Conservation (phyloP, 805 yeast species). For the Pichia membranifaciens region DNA sequence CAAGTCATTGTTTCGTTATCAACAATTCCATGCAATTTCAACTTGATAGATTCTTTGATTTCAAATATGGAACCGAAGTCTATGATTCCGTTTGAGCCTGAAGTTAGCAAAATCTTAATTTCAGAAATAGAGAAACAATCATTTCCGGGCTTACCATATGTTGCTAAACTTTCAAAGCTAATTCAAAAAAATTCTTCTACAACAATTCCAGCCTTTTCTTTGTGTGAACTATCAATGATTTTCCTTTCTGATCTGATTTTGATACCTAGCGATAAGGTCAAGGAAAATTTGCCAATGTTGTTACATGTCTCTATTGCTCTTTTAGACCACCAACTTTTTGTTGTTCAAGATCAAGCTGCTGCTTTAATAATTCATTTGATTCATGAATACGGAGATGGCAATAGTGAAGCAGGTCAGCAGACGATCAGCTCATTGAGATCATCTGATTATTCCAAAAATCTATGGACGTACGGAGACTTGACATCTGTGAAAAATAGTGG, state of each 20-base stretch:
- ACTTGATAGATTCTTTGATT: slow-evolving; percentile 58
- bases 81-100: slow-evolving; percentile 62
- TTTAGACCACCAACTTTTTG: slow-evolving; percentile 77
- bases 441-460: slow-evolving; percentile 40
- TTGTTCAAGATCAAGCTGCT: slow-evolving; percentile 81
- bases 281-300: slow-evolving; percentile 59
- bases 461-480: slow-evolving; percentile 88
- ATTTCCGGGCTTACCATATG: slow-evolving; percentile 50
- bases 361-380: slow-evolving; percentile 68
- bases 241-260: slow-evolving; percentile 77
- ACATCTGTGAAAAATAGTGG: slow-evolving; percentile 72
- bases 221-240: slow-evolving; percentile 81
- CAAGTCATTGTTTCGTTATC: slow-evolving; percentile 79
- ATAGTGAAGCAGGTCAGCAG: slow-evolving; percentile 47
- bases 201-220: slow-evolving; percentile 64
- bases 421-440: slow-evolving; percentile 54
- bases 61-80: slow-evolving; percentile 72
- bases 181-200: slow-evolving; percentile 42
- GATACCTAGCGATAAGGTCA: slow-evolving; percentile 56
- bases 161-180: slow-evolving; percentile 60
- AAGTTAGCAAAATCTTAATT: slow-evolving; percentile 13
- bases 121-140: slow-evolving; percentile 13
- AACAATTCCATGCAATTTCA: slow-evolving; percentile 41
- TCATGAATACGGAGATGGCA: slow-evolving; percentile 50
- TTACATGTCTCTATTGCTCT: slow-evolving; percentile 76